Base-by-base conservation (phyloP, 805 yeast species). In the Candida vaughaniae region DNA sequence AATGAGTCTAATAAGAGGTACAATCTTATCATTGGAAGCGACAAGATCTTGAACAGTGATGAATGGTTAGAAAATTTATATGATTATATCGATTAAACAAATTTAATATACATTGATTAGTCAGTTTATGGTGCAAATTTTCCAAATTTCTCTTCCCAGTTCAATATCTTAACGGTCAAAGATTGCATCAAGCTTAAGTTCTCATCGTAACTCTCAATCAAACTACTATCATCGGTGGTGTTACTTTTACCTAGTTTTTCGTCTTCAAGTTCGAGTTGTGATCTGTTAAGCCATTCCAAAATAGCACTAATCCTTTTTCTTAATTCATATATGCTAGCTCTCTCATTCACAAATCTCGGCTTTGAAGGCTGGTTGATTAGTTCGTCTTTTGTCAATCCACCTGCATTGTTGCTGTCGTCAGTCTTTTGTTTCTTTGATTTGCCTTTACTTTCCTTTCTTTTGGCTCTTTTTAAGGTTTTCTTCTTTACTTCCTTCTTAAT, bases 251-350 rank as follows among this genome's bases (percentile, higher is more conserved):
- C 76, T n/a, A 71, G 64, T 47, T 81, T 82, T 49, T 89, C 96
- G 35, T 76, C 77, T 31, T 82, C 81, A 43, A 91, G 64, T 53
- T 91, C 98, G 43, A 82, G 61, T 58, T 89, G 96, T 1, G 95
- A 85, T 36, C 95, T 72, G 9, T 90, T 87, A 17, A 91, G 75
- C 72, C 90, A 93, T 61, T 93, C 98, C 49, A 91, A 64, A 15
- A 91, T 91, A 1, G 96, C 95, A 2, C 87, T 83, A 2, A 89
- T 85, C 41, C 99, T 74, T 52, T 87, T 80, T 39, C 89, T 76
- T 86, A 91, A 83, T 58, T 91, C 99, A 48, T 77, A 75, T 42
- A 90, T 60, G 3, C 89, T 76, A 3, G 85, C 77, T 37, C 87
- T 75, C 15, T 80, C 80, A 41, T 82, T 82, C 5, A 96, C 97